Evolutionary conservation across 2,329 filamentous ascomycete species (phyloP).

Genomic region (Daldinia sp.): DNA sequence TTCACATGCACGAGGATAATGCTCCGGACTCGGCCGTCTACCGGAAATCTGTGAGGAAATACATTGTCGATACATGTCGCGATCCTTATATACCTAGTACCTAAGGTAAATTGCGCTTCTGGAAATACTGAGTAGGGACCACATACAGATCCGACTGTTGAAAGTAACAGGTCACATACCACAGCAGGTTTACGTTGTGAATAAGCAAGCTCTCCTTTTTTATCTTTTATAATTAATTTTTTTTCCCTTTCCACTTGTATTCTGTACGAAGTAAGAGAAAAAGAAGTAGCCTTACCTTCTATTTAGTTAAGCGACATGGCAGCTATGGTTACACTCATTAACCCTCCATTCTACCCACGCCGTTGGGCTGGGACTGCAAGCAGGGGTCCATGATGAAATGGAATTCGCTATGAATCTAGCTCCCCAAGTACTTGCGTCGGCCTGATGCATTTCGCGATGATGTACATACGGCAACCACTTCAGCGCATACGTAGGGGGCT

Average conservation of each 20-base stretch:
- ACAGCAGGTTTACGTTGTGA: slow-evolving; percentile 23
- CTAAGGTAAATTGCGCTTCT: slow-evolving; percentile 28
- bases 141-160: slow-evolving; percentile 33
- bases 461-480: slow-evolving; percentile 28
- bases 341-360: slow-evolving; percentile 45
- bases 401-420: slow-evolving; percentile 33
- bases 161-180: slow-evolving; percentile 39
- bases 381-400: slow-evolving; percentile 42
- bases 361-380: slow-evolving; percentile 45
- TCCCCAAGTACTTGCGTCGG: slow-evolving; percentile 27
- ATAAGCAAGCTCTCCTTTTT: slow-evolving; percentile 28
- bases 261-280: background rate
- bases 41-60: slow-evolving; percentile 17
- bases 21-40: slow-evolving; percentile 31
- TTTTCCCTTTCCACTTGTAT: slow-evolving; percentile 5
- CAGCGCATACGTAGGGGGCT: slow-evolving; percentile 12
- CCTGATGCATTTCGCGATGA: slow-evolving; percentile 30
- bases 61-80: background rate
- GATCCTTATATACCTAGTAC: slow-evolving; percentile 20
- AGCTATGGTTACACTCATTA: slow-evolving; percentile 39
- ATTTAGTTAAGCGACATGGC: slow-evolving; percentile 32
- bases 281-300: slow-evolving; percentile 23
- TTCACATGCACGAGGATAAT: slow-evolving; percentile 15
- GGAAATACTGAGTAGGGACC: slow-evolving; percentile 25
- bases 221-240: background rate